Evolutionary conservation across 805 yeast species (phyloP).

Genomic region (Metschnikowia noctiluminum): DNA sequence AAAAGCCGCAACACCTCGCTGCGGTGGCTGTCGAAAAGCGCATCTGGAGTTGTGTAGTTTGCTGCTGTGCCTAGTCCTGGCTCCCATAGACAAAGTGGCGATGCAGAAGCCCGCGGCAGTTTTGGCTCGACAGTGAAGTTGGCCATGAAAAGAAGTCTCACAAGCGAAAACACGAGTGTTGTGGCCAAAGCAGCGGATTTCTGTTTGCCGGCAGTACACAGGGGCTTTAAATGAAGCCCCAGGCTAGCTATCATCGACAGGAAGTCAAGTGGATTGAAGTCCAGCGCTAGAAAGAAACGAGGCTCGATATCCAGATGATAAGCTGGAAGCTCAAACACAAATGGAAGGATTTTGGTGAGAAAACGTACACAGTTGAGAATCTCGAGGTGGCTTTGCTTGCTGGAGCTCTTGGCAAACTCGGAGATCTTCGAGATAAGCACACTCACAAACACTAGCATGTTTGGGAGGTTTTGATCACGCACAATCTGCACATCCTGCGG

Average conservation of each 20-base stretch:
- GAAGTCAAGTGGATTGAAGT: conserved; percentile 39
- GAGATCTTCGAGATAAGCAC: conserved; percentile 24
- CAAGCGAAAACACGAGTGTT: conserved; percentile 17
- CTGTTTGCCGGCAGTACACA: neutral
- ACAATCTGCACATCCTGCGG: conserved; percentile 56
- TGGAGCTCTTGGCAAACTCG: conserved; percentile 8
- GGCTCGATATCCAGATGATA: conserved; percentile 24
- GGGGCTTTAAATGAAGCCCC: neutral
- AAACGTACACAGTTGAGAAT: conserved; percentile 61
- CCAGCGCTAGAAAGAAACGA: conserved; percentile 30
- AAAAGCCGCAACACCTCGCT: conserved; percentile 64
- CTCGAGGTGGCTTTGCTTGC: conserved; percentile 25
- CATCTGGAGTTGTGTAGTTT: conserved; percentile 24
- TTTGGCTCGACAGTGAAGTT: conserved; percentile 48
- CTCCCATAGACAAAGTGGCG: conserved; percentile 58
- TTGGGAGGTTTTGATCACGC: conserved; percentile 53
- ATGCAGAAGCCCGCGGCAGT: neutral
- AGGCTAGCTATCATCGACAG: neutral
- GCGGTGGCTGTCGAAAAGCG: conserved; percentile 56
- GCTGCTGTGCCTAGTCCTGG: conserved; percentile 64
- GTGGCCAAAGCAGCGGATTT: neutral
- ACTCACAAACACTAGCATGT: conserved; percentile 53
- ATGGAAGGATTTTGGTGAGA: conserved; percentile 63
- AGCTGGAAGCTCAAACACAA: conserved; percentile 52
- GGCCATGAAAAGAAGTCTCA: conserved; percentile 50